Percentiles rank a stretch among this genome's conserved stretches.
Conservation (phyloP, 768 basidiomycete genomes). For the Pleurotus djamor region DNA sequence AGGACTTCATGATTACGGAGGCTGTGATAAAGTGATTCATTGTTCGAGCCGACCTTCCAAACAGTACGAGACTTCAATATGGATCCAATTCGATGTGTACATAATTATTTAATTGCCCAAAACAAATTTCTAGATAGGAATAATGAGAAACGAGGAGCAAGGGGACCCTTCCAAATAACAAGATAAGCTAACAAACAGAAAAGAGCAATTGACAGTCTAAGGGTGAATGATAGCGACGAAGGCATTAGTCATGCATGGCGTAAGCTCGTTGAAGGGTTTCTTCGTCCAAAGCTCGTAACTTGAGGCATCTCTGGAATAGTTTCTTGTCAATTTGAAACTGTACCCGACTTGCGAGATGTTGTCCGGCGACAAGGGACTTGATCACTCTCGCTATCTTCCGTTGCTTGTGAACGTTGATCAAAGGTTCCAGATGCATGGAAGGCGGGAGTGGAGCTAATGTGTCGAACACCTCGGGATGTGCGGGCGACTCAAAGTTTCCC, state of each 20-base stretch:
- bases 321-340: constrained; percentile 73
- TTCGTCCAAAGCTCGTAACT: constrained; percentile 62
- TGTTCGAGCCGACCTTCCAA: no score
- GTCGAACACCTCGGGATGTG: constrained; percentile 79
- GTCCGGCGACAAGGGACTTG: constrained; percentile 77
- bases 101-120: neutral
- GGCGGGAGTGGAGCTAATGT: constrained; percentile 68
- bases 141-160: neutral
- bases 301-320: constrained; percentile 72
- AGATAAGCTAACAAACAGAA: neutral
- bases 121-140: neutral
- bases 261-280: constrained; percentile 50
- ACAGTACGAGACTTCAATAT: neutral
- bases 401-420: constrained; percentile 91
- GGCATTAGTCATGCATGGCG: constrained; percentile 16
- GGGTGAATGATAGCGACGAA: neutral
- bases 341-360: constrained; percentile 76
- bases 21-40: no score
- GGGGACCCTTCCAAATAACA: neutral
- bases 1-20: no score
- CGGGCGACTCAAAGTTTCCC: constrained; percentile 63
- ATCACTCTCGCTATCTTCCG: constrained; percentile 78
- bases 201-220: neutral
- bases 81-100: neutral
- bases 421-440: constrained; percentile 78